Evolutionary conservation across 257 asterid genomes (phyloP).

Genomic region (Solanum chilense): DNA sequence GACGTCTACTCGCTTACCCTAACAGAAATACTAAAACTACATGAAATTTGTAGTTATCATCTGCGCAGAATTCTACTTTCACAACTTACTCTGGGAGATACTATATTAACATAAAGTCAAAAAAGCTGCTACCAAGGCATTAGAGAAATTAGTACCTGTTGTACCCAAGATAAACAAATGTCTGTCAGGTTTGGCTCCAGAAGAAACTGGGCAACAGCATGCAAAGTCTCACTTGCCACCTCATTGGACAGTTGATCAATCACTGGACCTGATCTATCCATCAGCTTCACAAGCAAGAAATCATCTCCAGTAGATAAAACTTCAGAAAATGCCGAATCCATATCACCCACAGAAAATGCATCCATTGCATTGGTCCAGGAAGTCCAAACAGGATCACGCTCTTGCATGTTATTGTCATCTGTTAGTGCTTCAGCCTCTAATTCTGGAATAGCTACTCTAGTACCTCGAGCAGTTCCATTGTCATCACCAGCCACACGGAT

Average conservation of each 20-base stretch:
- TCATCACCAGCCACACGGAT: constrained; percentile 96
- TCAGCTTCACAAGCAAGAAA: constrained; percentile 75
- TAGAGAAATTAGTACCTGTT: constrained; percentile 59
- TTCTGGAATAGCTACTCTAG: constrained; percentile 81
- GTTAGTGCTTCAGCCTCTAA: constrained; percentile 70
- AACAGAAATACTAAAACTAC: background rate
- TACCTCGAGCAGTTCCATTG: constrained; percentile 54
- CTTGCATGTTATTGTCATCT: constrained; percentile 56
- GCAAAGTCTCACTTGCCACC: constrained; percentile 59
- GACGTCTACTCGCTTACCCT: background rate
- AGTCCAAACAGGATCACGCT: constrained; percentile 75
- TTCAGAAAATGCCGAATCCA: constrained; percentile 85
- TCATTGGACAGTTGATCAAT: constrained; percentile 78
- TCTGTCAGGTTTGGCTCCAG: constrained; percentile 65
- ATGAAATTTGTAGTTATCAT: background rate
- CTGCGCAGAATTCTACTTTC: background rate
- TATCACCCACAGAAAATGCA: constrained; percentile 70
- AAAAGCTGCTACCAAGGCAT: background rate
- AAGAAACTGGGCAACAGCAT: constrained; percentile 69
- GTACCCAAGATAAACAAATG: constrained; percentile 82
- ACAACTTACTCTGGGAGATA: background rate
- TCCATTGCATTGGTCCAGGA: constrained; percentile 97
- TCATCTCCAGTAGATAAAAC: constrained; percentile 84
- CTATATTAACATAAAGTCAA: background rate
- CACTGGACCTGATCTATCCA: constrained; percentile 94